These are phyloP conservation scores for Penicillium griseofulvum DNA, from an alignment of 2,329 filamentous ascomycete species.

Conservation along the genomic window DNA sequence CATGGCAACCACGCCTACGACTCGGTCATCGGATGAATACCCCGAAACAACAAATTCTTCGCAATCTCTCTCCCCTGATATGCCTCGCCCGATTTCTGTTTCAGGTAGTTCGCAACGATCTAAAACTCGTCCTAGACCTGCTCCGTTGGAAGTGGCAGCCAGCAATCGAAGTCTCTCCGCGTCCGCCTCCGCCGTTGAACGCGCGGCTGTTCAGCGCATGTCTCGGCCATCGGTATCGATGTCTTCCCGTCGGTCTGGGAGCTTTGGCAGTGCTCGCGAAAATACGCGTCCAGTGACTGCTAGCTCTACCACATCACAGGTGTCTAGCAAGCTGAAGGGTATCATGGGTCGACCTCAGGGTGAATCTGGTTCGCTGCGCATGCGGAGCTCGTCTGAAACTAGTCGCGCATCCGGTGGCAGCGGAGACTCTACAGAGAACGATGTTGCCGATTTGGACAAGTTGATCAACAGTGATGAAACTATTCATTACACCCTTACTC, in stretches of 20 bases:
- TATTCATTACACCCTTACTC: conserved; percentile 77
- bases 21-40: conserved; percentile 1
- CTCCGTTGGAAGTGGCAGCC: conserved; percentile 22
- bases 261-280: conserved; percentile 38
- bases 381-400: conserved; percentile 39
- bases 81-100: conserved; percentile 26
- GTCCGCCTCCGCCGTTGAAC: conserved; percentile 28
- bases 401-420: conserved; percentile 29
- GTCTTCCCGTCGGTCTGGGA: conserved; percentile 39
- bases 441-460: conserved; percentile 71
- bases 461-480: conserved; percentile 80
- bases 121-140: conserved; percentile 27
- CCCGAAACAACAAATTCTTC: not conserved
- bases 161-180: conserved; percentile 24
- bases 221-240: conserved; percentile 31
- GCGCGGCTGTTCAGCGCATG: conserved; percentile 44
- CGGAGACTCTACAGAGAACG: conserved; percentile 43
- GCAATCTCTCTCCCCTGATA: conserved; percentile 8
- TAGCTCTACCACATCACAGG: conserved; percentile 41
- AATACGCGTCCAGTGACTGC: conserved; percentile 39
- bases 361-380: conserved; percentile 29
- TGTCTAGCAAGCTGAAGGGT: conserved; percentile 44
- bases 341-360: conserved; percentile 36
- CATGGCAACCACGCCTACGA: conserved; percentile 10
- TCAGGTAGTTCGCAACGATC: conserved; percentile 31